Conservation (phyloP, 306 rosid species). For the Vigna hirtella region DNA sequence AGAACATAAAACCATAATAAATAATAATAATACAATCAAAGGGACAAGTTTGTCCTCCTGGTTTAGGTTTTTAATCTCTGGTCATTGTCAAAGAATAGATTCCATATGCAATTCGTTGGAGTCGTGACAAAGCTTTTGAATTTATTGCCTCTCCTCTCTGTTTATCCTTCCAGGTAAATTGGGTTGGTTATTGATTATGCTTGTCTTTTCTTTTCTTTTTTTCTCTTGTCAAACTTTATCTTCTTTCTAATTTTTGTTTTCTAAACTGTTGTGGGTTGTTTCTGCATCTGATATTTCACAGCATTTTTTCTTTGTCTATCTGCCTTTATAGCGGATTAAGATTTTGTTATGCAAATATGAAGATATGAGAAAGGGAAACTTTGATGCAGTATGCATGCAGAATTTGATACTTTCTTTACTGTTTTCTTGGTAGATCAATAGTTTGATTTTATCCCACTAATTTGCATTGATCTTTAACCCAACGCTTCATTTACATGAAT, state of each 20-base stretch:
- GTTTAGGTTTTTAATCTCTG: background rate
- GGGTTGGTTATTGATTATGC: conserved; percentile 5
- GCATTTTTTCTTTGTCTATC: background rate
- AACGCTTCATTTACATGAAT: background rate
- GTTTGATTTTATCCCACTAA: background rate
- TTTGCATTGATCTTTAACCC: background rate
- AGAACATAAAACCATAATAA: background rate
- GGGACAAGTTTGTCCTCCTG: background rate
- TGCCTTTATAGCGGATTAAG: conserved; percentile 10
- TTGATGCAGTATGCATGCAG: background rate
- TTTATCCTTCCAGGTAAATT: conserved; percentile 35
- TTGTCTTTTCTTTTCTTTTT: background rate
- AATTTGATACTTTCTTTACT: background rate
- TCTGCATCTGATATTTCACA: conserved; percentile 22
- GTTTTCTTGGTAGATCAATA: background rate
- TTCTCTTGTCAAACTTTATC: background rate
- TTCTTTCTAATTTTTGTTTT: conserved; percentile 1
- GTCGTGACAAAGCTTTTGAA: conserved; percentile 42
- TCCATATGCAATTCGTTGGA: conserved; percentile 25
- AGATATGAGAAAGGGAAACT: background rate
- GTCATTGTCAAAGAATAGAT: background rate
- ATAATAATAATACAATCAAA: background rate
- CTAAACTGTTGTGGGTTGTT: conserved; percentile 11
- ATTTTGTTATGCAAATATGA: conserved; percentile 11
- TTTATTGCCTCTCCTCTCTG: conserved; percentile 30